phyloP scores from a whole-genome alignment of 768 basidiomycete species.

The Xerocomellus chrysenteron region DNA sequence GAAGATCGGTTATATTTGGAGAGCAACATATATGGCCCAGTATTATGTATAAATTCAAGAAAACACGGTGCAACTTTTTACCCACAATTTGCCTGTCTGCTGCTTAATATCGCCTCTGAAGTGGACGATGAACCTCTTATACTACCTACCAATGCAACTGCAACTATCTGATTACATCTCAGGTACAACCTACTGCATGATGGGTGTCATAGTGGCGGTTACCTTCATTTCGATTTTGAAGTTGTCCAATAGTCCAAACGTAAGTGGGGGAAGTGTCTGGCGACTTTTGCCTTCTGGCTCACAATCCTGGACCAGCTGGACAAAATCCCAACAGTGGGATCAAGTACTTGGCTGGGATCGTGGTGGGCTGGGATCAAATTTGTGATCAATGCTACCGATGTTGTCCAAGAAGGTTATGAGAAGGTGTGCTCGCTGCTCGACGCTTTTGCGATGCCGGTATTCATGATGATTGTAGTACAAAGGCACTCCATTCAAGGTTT shows the following conservation, averaged over 20 bases:
- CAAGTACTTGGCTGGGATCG: constrained; percentile 27
- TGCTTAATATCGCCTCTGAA: background rate
- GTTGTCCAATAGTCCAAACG: background rate
- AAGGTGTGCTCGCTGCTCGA: constrained; percentile 20
- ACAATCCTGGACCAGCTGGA: constrained; percentile 16
- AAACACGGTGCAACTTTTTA: background rate
- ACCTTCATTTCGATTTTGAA: background rate
- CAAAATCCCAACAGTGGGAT: constrained; percentile 34
- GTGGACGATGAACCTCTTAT: background rate
- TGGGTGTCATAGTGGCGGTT: background rate
- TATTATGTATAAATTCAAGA: background rate
- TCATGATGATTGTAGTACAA: constrained; percentile 24
- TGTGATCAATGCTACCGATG: constrained; percentile 15
- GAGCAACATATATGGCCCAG: background rate
- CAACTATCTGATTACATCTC: background rate
- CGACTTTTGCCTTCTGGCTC: background rate
- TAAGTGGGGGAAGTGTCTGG: background rate
- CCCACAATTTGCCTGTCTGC: too few species aligned
- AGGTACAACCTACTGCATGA: background rate
- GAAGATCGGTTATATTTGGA: background rate
- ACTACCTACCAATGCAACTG: background rate
- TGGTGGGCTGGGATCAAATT: constrained; percentile 25
- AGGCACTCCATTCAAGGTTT: constrained; percentile 31
- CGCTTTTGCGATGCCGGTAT: background rate
- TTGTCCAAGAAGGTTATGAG: constrained; percentile 34